These are phyloP conservation scores for Citrus australasica DNA, from an alignment of 345 rosid genomes.

Conservation along the genomic window DNA sequence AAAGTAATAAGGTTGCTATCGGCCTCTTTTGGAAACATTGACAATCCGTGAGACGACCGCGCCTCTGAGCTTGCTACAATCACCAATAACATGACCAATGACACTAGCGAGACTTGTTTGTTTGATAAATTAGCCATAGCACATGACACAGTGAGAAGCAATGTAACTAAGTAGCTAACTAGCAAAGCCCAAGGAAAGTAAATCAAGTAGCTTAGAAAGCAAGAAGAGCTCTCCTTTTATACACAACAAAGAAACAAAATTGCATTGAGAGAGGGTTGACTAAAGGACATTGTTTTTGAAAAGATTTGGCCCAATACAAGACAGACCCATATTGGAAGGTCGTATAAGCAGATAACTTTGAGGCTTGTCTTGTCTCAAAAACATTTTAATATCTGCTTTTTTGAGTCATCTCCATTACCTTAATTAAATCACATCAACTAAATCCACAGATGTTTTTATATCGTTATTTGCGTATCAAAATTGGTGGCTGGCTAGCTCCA, in stretches of 20 bases:
- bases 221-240: neutral
- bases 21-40: neutral
- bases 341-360: constrained; percentile 25
- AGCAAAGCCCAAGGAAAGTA: neutral
- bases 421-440: neutral
- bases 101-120: neutral
- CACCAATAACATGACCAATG: constrained; percentile 14
- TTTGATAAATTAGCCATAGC: constrained; percentile 18
- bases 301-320: neutral
- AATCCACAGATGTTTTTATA: neutral
- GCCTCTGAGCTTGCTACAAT: constrained; percentile 11
- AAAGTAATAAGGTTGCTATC: neutral
- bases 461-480: neutral
- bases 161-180: neutral
- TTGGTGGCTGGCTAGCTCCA: neutral
- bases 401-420: constrained; percentile 26
- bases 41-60: neutral
- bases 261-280: neutral
- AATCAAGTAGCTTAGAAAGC: neutral
- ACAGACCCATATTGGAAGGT: constrained; percentile 5
- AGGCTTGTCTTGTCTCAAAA: constrained; percentile 7
- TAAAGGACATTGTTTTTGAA: neutral
- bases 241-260: neutral
- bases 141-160: neutral
- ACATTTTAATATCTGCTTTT: constrained; percentile 7